Percentiles rank a stretch among this genome's conserved stretches.
phyloP scores from a whole-genome alignment of 306 rosid genomes.

The Begonia loranthoides region DNA sequence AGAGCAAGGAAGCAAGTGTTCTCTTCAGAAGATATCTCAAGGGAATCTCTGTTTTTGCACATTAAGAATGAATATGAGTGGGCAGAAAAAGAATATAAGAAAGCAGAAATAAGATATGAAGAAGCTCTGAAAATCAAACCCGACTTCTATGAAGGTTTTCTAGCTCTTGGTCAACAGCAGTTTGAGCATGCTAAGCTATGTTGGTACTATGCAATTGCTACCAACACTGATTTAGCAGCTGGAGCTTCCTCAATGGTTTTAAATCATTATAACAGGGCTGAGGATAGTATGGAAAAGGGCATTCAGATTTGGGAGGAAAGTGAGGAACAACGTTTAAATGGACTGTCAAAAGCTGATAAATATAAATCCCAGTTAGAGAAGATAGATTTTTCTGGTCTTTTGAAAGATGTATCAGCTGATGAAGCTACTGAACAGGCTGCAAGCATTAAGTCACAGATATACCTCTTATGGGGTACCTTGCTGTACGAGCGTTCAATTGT shows the following conservation, averaged over 20 bases:
- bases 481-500: conserved; percentile 81
- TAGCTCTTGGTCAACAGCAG: conserved; percentile 71
- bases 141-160: conserved; percentile 63
- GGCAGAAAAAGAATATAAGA: conserved; percentile 44
- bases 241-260: conserved; percentile 43
- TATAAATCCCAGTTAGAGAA: conserved; percentile 37
- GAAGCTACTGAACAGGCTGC: conserved; percentile 14
- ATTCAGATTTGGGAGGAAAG: conserved; percentile 66
- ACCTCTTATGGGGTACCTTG: conserved; percentile 76
- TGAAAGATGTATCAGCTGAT: conserved; percentile 34
- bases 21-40: conserved; percentile 39
- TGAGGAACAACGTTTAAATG: conserved; percentile 61
- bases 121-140: conserved; percentile 58
- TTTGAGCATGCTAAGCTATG: conserved; percentile 78
- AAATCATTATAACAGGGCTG: conserved; percentile 64
- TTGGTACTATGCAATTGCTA: conserved; percentile 51
- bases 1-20: conserved; percentile 51
- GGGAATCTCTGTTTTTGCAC: conserved; percentile 61
- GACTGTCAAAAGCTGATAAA: conserved; percentile 54
- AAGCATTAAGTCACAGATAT: conserved; percentile 30
- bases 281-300: conserved; percentile 78
- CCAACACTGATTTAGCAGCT: conserved; percentile 23
- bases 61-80: conserved; percentile 41
- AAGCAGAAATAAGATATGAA: conserved; percentile 49
- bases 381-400: conserved; percentile 41